Evolutionary conservation across 306 rosid genomes (phyloP), one percentile per base, ranked within the genome.

Genomic region (Glycyrrhiza uralensis): DNA sequence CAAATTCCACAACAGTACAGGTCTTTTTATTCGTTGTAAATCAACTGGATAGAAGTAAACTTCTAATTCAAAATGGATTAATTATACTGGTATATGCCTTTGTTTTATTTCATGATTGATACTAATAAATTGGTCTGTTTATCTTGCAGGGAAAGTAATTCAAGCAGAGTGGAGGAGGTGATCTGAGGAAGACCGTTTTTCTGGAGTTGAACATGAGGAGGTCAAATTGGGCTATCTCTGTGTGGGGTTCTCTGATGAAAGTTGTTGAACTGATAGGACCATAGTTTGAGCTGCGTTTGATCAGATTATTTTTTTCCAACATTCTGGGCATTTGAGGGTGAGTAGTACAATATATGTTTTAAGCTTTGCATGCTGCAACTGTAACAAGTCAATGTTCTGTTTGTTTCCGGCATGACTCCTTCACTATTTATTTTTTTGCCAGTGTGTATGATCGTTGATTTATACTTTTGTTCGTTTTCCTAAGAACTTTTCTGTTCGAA

Each of bases 91-190:
- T 14, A 26, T 20, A 2, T 22, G 50, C 5, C 15, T 57, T n/a
- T 13, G 58, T 72, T 72, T 55, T 72, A n/a, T 52, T 54, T 66
- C 62, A 14, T 33, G 47, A 58, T 15, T 79, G 2, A 63, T 77
- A 67, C 13, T 49, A 26, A 36, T 12, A 15, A 52, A 55, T 75
- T 52, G 33, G 17, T 18, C 11, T 51, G 19, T 23, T 77, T 67
- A 35, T 81, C 63, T 77, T 79, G 81, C 82, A 92, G 97, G 82
- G 20, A 87, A 86, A 84, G 81, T 79, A 72, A 55, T 72, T 72
- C 97, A 89, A 79, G 91, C 88, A 35, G 97, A 87, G 71, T 92
- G 97, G 97, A 92, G 82, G 85, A 89, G 97, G 82, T 92, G 76
- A 86, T 22, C 10, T 35, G n/a, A 13, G 17, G 66, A 29, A 39